Percentiles rank a stretch among this genome's conserved stretches.
phyloP scores from a whole-genome alignment of 1,284 basidiomycete genomes.

The Porphyrellus sp. region DNA sequence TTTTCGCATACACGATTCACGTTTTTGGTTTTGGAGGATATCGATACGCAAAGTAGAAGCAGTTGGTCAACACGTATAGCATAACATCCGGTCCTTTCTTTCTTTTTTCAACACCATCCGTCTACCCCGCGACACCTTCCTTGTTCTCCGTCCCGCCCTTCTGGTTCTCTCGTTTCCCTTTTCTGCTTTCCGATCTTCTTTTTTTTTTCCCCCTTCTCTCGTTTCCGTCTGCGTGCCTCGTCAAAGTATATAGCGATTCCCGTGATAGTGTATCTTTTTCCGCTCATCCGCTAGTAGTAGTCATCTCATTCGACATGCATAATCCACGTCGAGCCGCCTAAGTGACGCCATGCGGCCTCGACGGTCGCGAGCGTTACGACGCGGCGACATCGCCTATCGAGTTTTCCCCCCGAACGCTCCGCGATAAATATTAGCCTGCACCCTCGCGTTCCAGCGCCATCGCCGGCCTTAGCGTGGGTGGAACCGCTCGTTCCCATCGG shows the following conservation, averaged over 20 bases:
- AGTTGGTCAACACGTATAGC: constrained; percentile 15
- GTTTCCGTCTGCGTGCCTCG: background rate
- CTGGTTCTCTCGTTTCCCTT: too few species aligned
- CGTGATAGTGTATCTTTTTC: constrained; percentile 23
- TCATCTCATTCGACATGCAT: background rate
- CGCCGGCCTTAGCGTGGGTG: too few species aligned
- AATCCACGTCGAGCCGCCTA: background rate
- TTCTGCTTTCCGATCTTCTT: background rate
- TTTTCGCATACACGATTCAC: constrained; percentile 4
- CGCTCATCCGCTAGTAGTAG: constrained; percentile 3
- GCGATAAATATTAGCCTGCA: too few species aligned
- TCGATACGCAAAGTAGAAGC: constrained; percentile 7
- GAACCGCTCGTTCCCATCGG: constrained; percentile 24
- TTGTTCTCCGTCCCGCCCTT: background rate
- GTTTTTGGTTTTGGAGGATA: constrained; percentile 9
- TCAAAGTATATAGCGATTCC: constrained; percentile 13
- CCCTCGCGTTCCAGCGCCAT: background rate
- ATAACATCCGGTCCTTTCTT: constrained; percentile 3
- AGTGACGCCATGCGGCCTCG: too few species aligned
- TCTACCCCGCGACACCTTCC: constrained; percentile 17
- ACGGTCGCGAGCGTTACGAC: too few species aligned
- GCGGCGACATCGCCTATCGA: too few species aligned
- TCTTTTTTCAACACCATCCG: background rate
- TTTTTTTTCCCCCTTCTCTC: background rate
- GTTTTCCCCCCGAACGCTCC: too few species aligned